Percentiles rank a stretch among this genome's conserved stretches.
Evolutionary conservation across 345 rosid genomes (phyloP).

Genomic region (Hibiscus trionum): DNA sequence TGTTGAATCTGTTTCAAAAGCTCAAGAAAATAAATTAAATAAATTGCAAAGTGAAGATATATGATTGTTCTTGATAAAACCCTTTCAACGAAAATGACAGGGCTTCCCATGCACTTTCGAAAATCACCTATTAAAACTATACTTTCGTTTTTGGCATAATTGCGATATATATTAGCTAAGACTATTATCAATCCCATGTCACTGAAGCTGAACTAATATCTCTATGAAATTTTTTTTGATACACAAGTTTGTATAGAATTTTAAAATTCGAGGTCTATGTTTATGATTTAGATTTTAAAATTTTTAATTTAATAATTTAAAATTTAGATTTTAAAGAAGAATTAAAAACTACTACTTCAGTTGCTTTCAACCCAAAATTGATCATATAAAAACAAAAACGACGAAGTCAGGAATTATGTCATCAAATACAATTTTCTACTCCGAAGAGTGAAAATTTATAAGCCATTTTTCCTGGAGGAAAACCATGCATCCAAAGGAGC

Average conservation of each 20-base stretch:
- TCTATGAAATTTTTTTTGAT: too few relatives aligned
- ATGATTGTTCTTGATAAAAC: background rate
- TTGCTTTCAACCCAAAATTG: background rate
- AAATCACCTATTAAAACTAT: too few relatives aligned
- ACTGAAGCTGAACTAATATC: background rate
- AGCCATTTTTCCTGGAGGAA: background rate
- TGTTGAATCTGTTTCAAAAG: too few relatives aligned
- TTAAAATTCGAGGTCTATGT: too few relatives aligned
- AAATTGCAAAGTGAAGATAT: background rate
- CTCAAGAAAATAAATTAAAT: too few relatives aligned
- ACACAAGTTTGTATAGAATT: too few relatives aligned
- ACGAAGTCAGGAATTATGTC: conserved; percentile 4
- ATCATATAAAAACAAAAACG: background rate
- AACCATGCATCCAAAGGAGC: background rate
- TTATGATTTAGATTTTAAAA: too few relatives aligned
- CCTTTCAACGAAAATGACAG: background rate
- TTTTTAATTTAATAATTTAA: too few relatives aligned
- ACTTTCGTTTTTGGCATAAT: background rate
- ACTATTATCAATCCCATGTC: background rate
- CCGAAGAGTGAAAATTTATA: background rate
- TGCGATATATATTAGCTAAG: background rate
- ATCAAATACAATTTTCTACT: background rate
- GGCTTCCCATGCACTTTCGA: background rate
- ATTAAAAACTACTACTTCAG: background rate
- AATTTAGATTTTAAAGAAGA: too few relatives aligned